phyloP scores from a whole-genome alignment of 768 basidiomycete species.

The Strobilomyces echinocephalus region DNA sequence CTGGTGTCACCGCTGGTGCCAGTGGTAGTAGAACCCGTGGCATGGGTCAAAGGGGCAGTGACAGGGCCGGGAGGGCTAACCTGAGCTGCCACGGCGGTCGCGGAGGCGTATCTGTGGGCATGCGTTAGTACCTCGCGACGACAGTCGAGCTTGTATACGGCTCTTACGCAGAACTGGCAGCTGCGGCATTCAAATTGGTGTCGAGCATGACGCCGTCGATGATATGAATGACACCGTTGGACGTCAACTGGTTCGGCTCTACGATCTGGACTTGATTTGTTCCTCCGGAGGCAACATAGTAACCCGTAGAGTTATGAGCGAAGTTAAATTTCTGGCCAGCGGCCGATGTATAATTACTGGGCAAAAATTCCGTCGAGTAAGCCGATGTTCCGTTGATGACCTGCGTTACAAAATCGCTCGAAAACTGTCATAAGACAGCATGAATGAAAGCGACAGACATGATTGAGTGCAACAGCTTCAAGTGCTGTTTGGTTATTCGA shows the following conservation, averaged over 20 bases:
- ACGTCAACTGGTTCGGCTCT: constrained; percentile 52
- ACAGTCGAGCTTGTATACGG: no score
- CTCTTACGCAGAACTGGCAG: constrained; percentile 53
- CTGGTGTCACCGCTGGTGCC: no score
- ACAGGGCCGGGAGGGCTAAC: constrained; percentile 40
- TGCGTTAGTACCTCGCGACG: background rate
- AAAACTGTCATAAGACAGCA: no score
- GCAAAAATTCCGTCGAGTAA: constrained; percentile 51
- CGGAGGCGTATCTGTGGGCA: constrained; percentile 35
- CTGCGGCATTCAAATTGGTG: constrained; percentile 35
- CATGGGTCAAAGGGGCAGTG: constrained; percentile 24
- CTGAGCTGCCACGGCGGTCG: constrained; percentile 42
- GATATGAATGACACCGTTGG: constrained; percentile 68
- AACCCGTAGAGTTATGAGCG: constrained; percentile 50
- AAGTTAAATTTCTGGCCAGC: constrained; percentile 53
- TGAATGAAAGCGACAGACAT: constrained; percentile 37
- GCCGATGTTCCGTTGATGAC: constrained; percentile 63
- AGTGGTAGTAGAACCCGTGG: background rate
- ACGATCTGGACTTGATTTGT: constrained; percentile 49
- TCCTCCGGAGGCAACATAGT: constrained; percentile 46
- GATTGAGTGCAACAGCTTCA: constrained; percentile 48
- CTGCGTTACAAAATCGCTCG: constrained; percentile 25
- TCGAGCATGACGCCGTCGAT: constrained; percentile 52
- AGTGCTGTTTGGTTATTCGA: constrained; percentile 45
- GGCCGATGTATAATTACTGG: constrained; percentile 46